Evolutionary conservation across 495 filamentous ascomycete species (phyloP).

Genomic region (Neurospora terricola): DNA sequence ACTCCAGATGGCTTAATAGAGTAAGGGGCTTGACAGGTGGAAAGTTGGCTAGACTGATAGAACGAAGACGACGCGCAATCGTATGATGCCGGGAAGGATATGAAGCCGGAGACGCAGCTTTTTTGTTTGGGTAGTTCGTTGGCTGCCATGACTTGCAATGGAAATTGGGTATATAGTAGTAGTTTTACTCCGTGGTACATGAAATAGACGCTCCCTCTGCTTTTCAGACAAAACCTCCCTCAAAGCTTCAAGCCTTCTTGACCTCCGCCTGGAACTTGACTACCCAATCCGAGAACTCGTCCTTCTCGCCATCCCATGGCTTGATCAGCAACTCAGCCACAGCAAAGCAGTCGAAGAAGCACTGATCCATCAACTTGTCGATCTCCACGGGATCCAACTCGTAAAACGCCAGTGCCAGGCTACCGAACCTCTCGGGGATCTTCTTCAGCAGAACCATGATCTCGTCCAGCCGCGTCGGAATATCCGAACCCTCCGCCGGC

Average conservation of each 20-base stretch:
- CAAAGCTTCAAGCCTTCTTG: slow-evolving; percentile 21
- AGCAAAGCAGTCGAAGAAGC: slow-evolving; percentile 38
- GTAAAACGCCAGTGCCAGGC: slow-evolving; percentile 36
- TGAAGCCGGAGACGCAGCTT: not conserved
- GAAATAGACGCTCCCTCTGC: not conserved
- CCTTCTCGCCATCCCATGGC: slow-evolving; percentile 33
- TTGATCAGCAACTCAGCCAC: slow-evolving; percentile 33
- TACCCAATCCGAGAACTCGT: slow-evolving; percentile 40
- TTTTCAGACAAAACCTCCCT: not conserved
- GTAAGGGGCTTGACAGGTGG: not conserved
- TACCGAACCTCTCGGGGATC: slow-evolving; percentile 31
- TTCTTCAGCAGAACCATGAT: slow-evolving; percentile 28
- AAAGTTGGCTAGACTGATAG: not conserved
- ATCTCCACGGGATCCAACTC: slow-evolving; percentile 38
- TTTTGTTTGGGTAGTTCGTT: not conserved
- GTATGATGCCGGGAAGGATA: not conserved
- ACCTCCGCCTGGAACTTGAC: slow-evolving; percentile 38
- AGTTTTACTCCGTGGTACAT: not conserved
- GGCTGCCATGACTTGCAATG: not conserved
- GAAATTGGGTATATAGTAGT: not conserved
- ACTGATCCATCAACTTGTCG: slow-evolving; percentile 36
- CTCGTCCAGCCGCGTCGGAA: slow-evolving; percentile 34
- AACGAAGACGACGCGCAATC: not conserved
- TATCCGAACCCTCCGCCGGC: slow-evolving; percentile 10
- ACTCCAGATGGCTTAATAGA: not conserved